Evolutionary conservation across 1,139 yeast species (phyloP).

Genomic region (Candida freyschussii): DNA sequence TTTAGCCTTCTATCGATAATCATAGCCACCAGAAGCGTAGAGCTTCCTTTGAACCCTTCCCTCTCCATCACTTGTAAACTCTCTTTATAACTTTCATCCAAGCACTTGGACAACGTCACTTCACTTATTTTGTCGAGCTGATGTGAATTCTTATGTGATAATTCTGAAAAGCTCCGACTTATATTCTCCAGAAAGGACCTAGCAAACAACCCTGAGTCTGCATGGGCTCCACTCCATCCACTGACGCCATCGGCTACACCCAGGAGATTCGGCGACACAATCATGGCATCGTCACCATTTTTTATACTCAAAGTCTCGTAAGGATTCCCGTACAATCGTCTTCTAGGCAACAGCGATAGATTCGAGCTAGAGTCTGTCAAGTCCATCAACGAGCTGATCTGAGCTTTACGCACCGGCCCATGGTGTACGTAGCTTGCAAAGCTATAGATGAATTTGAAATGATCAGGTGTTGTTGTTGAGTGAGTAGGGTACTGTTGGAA

Average conservation of each 20-base stretch:
- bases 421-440: conserved; percentile 49
- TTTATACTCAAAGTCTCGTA: conserved; percentile 48
- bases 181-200: conserved; percentile 51
- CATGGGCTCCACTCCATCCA: conserved; percentile 50
- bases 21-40: conserved; percentile 49
- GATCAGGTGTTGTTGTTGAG: conserved; percentile 28
- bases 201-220: conserved; percentile 49
- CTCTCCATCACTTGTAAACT: conserved; percentile 51
- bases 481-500: conserved; percentile 1
- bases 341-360: conserved; percentile 41
- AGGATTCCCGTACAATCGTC: conserved; percentile 52
- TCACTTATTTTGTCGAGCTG: conserved; percentile 13
- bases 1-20: conserved; percentile 42
- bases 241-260: conserved; percentile 62
- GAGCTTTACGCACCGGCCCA: conserved; percentile 33
- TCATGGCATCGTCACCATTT: conserved; percentile 62
- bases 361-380: conserved; percentile 44
- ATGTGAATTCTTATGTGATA: conserved; percentile 18
- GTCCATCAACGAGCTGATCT: conserved; percentile 47
- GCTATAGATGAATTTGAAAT: conserved; percentile 42
- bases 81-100: conserved; percentile 49
- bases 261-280: conserved; percentile 49
- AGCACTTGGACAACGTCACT: conserved; percentile 12
- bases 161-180: conserved; percentile 38
- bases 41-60: conserved; percentile 46